Conservation (phyloP, 371 early-diverging fungal genomes). For the Mucor lusitanicus region DNA sequence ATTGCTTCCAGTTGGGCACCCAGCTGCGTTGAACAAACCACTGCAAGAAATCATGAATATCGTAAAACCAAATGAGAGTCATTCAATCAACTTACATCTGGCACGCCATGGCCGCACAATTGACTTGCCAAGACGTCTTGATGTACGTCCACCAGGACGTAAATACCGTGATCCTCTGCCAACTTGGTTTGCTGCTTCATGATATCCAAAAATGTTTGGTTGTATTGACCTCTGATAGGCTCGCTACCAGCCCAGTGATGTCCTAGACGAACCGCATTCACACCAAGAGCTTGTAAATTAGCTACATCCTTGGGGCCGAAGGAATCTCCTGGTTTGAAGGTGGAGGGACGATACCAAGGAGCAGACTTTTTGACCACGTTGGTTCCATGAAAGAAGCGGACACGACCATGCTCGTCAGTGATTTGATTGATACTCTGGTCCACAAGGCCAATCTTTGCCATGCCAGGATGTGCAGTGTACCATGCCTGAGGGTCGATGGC, state of each 20-base stretch:
- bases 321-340: slow-evolving; percentile 42
- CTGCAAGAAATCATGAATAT: neutral
- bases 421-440: slow-evolving; percentile 34
- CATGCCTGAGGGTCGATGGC: slow-evolving; percentile 3
- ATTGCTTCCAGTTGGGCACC: slow-evolving; percentile 26
- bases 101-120: slow-evolving; percentile 58
- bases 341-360: slow-evolving; percentile 40
- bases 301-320: slow-evolving; percentile 55
- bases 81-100: slow-evolving; percentile 27
- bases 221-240: slow-evolving; percentile 56
- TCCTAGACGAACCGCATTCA: slow-evolving; percentile 53
- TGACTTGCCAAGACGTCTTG: slow-evolving; percentile 49
- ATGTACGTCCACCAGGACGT: slow-evolving; percentile 46
- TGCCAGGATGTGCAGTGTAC: slow-evolving; percentile 9
- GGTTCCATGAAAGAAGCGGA: slow-evolving; percentile 49
- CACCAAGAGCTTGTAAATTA: slow-evolving; percentile 39
- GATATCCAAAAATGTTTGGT: slow-evolving; percentile 49
- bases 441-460: slow-evolving; percentile 39
- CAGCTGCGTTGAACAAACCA: slow-evolving; percentile 51
- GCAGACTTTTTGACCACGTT: slow-evolving; percentile 44
- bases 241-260: slow-evolving; percentile 63
- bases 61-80: too few relatives aligned
- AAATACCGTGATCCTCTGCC: slow-evolving; percentile 48
- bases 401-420: slow-evolving; percentile 35
- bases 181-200: slow-evolving; percentile 44